A percentile compares a stretch with the other conserved stretches of the same genome.
These are phyloP conservation scores for Calonectria hawksworthii DNA, from an alignment of 2,329 filamentous ascomycete genomes.

Conservation along the genomic window DNA sequence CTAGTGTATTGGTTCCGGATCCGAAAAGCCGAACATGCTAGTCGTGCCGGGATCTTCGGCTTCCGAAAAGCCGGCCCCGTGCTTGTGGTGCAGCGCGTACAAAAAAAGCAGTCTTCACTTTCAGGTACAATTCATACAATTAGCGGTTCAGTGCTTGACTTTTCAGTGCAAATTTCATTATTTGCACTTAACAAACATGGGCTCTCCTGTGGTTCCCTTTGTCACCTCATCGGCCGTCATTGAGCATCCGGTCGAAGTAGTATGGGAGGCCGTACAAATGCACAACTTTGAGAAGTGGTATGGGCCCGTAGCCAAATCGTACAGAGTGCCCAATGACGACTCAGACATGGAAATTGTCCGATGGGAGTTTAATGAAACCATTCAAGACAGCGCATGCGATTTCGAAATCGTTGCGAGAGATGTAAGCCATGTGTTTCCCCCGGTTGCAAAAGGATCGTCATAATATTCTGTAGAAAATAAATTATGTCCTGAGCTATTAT, in stretches of 20 bases:
- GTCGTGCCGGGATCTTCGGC: not conserved
- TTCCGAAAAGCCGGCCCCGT: not conserved
- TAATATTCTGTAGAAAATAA: not conserved
- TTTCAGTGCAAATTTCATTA: not conserved
- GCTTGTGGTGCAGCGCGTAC: not conserved
- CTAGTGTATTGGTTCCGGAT: not conserved
- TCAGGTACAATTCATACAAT: not conserved
- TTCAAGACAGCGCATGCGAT: not conserved
- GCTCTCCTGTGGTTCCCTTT: not conserved
- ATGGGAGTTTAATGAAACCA: not conserved
- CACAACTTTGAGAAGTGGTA: not conserved
- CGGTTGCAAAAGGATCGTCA: not conserved
- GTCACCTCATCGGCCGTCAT: not conserved
- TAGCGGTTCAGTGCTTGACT: not conserved
- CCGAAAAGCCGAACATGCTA: not conserved
- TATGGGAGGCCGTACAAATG: not conserved
- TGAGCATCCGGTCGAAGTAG: not conserved
- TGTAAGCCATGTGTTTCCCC: not conserved
- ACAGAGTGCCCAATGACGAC: not conserved
- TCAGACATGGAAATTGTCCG: not conserved
- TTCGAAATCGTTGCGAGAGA: conserved; percentile 1
- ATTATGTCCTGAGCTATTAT: not conserved
- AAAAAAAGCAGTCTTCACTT: not conserved
- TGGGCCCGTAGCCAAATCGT: not conserved
- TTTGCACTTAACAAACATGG: not conserved